Conservation (phyloP, 441 rosid species). For the Viola pubescens region DNA sequence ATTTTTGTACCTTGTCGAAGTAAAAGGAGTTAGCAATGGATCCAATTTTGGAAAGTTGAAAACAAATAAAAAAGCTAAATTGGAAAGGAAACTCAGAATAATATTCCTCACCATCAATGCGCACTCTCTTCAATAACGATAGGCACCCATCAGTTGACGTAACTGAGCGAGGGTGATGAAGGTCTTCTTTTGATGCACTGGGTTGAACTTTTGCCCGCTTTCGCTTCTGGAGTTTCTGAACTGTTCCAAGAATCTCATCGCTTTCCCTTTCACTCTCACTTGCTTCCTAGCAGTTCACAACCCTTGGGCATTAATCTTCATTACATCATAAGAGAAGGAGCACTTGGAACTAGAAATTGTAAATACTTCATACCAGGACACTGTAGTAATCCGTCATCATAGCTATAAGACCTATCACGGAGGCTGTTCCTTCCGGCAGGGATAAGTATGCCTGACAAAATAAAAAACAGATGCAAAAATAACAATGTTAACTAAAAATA, state of each 20-base stretch:
- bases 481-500: neutral
- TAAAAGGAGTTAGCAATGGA: too few relatives aligned
- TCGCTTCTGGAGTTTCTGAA: constrained; percentile 45
- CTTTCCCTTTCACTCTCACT: constrained; percentile 73
- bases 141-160: constrained; percentile 62
- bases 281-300: constrained; percentile 45
- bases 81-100: constrained; percentile 6
- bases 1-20: too few relatives aligned
- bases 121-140: constrained; percentile 57
- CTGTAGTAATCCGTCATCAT: constrained; percentile 98
- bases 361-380: constrained; percentile 48
- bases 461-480: neutral
- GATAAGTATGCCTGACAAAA: constrained; percentile 83
- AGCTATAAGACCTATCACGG: constrained; percentile 89
- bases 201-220: constrained; percentile 43
- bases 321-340: too few relatives aligned
- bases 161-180: constrained; percentile 27
- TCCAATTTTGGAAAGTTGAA: too few relatives aligned
- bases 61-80: neutral
- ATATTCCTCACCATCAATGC: constrained; percentile 39
- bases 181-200: constrained; percentile 41
- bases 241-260: constrained; percentile 35
- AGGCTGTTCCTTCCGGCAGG: constrained; percentile 87
- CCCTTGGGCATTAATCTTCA: neutral
- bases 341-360: too few relatives aligned